Evolutionary conservation across 1,284 basidiomycete species (phyloP), one percentile per base, ranked within the genome.

Genomic region (Leccinum fallax): DNA sequence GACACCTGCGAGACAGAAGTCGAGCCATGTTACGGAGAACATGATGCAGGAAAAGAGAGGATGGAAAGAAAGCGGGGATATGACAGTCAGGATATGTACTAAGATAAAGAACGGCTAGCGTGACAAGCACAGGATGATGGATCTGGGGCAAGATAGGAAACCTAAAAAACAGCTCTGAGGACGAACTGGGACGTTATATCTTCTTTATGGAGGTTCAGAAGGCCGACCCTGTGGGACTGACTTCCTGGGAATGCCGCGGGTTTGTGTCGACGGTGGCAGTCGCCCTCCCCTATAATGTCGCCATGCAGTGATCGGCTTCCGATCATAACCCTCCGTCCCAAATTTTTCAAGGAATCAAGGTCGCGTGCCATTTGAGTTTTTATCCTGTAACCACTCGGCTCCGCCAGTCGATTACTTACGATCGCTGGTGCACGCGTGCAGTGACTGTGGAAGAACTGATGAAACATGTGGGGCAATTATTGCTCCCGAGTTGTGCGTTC

Each of bases 1-100:
- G 40, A 66, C 63, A 5, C 67, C 73, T 24, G 74, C 75, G 34
- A 76, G 69, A 62, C 68, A 71, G 0, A 76, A 58, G 59, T 77
- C 73, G 2, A 77, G 57, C 73, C 74, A 74, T 49, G 73, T 74
- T 16, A 69, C 21, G 40, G 68, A 64, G 5, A 74, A 49, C 71
- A 73, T 73, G 15, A 32, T 61, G 46, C 36, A 46, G 32, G 1
- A 21, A 54, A 36, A 26, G 55, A 51, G 24, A 34, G 9, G 52
- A 32, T 10, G 52, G 28, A 11, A 51, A 19, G 40, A 19, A 13
- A 21, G 7, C 26, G 5, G 38, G 4, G 7, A 5, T 26, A 10
- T 4, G 34, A 49, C 16, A 36, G 16, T 32, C 43, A 57, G 13
- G 7, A 48, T 58, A 36, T 24, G 24, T 48, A 48, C n/a, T 28